Evolutionary conservation across 139 green algal species (phyloP).

Genomic region (Edaphochlamys debaryana): DNA sequence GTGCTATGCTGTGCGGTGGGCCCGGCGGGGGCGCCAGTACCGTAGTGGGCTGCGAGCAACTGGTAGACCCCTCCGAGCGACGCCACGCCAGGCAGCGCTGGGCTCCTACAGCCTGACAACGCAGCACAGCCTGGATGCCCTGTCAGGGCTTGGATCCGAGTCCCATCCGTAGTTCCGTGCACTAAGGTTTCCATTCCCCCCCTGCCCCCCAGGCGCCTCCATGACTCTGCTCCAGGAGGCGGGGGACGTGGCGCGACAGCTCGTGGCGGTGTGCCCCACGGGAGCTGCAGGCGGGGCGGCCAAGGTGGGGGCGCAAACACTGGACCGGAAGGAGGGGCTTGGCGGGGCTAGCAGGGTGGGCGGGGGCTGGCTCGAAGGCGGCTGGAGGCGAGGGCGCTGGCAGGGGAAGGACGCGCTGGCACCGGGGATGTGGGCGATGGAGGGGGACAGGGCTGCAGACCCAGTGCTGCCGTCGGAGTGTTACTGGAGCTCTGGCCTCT

Average conservation of each 20-base stretch:
- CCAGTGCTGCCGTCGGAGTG: not conserved
- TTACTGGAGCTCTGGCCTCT: too few species aligned
- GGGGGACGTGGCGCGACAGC: not conserved
- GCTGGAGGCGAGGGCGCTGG: not conserved
- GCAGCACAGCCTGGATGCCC: too few species aligned
- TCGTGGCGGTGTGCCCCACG: constrained; percentile 31
- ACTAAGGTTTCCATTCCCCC: too few species aligned
- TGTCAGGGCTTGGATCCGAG: too few species aligned
- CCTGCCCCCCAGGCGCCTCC: constrained; percentile 4
- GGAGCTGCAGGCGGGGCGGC: not conserved
- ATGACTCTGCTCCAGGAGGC: constrained; percentile 19
- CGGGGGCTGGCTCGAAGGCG: too few species aligned
- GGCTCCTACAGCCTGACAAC: too few species aligned
- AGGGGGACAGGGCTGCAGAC: too few species aligned
- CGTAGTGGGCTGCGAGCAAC: too few species aligned
- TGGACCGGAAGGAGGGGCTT: not conserved
- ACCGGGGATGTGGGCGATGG: not conserved
- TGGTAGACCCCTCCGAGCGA: too few species aligned
- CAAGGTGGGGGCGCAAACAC: not conserved
- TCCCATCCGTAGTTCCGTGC: too few species aligned
- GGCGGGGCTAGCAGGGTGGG: not conserved
- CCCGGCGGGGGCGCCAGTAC: too few species aligned
- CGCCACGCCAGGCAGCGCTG: too few species aligned
- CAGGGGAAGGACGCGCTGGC: not conserved
- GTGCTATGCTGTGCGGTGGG: not conserved